Base-by-base conservation (phyloP, 345 rosid species). In the Eutrema heterophyllum region DNA sequence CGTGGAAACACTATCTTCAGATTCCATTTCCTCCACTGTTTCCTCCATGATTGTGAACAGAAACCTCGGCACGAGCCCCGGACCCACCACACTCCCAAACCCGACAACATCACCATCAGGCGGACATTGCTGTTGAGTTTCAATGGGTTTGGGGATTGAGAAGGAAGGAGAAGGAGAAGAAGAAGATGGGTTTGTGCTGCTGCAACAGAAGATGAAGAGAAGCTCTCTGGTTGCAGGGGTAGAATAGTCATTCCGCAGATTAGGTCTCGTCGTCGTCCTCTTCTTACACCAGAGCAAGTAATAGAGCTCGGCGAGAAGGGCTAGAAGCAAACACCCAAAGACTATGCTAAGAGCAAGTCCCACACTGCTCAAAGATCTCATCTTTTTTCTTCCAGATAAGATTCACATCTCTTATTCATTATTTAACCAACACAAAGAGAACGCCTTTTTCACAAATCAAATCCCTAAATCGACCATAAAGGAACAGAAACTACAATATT, bases 251-350 rank as follows among this genome's bases (percentile, higher is more conserved):
- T 84, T 89, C 16, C 14, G 10, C 0, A 53, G 5, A 24, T 83
- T 83, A 58, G 82, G 73, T 33, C 83, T 44, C 48, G 84, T 24
- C 33, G 84, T 71, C 38, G 83, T 24, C 75, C 89, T 87, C 76
- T 85, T 89, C 82, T 95, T 95, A 84, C 96, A 88, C 90, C 99
- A 95, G 35, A 95, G 70, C 86, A 92, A 78, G 83, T 95, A 95
- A 77, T 88, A 95, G 14, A 92, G 85, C 83, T 92, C 99, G 30
- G 84, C 97, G 11, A 88, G 66, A 24, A 95, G 89, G 81, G 99
- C 99, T 45, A 95, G 16, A 16, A 95, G 69, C 6, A 95, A 82
- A 64, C 88, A 89, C 32, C 92, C 97, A 78, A 95, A 95, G 69
- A 95, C 88, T 73, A 90, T 87, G 79, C 91, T 92, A 78, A 95